Conservation (phyloP, 768 basidiomycete species). For the Boletales sp. region DNA sequence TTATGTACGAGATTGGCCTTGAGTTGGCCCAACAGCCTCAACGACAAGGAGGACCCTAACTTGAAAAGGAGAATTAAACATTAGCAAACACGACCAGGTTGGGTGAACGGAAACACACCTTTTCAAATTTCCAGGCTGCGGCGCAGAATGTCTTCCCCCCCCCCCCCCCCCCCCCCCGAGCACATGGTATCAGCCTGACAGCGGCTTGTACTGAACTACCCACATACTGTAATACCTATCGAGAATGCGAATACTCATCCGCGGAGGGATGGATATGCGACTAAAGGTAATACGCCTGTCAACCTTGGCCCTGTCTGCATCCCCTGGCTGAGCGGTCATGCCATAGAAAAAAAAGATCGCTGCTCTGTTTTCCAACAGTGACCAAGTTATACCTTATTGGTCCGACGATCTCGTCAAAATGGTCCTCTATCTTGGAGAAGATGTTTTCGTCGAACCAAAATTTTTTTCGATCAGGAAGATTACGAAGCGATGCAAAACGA, state of each 20-base stretch:
- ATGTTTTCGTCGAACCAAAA: slow-evolving; percentile 41
- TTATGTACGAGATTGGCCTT: no score
- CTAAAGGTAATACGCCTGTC: slow-evolving; percentile 5
- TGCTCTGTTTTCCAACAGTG: slow-evolving; percentile 40
- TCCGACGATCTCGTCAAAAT: slow-evolving; percentile 30
- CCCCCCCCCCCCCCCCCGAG: no score
- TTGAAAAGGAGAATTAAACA: no score
- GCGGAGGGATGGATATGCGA: slow-evolving; percentile 12
- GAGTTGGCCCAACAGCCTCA: no score
- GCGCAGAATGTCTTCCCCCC: no score
- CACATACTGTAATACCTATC: slow-evolving; percentile 11
- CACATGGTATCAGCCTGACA: slow-evolving; percentile 3
- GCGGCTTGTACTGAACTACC: slow-evolving; percentile 4
- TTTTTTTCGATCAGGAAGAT: slow-evolving; percentile 40
- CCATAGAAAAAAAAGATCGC: slow-evolving; percentile 18
- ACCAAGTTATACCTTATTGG: slow-evolving; percentile 38
- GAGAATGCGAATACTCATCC: slow-evolving; percentile 11
- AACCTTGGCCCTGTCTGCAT: rapidly evolving
- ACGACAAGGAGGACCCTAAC: no score
- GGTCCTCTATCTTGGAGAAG: slow-evolving; percentile 37
- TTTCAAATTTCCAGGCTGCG: no score
- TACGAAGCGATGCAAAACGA: slow-evolving; percentile 21
- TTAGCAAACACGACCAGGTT: no score
- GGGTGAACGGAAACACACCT: no score
- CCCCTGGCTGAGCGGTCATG: not conserved